A percentile compares a stretch with the other conserved stretches of the same genome.
These are phyloP conservation scores for Deakozyma indianensis DNA, from an alignment of 805 yeast genomes.

Conservation along the genomic window DNA sequence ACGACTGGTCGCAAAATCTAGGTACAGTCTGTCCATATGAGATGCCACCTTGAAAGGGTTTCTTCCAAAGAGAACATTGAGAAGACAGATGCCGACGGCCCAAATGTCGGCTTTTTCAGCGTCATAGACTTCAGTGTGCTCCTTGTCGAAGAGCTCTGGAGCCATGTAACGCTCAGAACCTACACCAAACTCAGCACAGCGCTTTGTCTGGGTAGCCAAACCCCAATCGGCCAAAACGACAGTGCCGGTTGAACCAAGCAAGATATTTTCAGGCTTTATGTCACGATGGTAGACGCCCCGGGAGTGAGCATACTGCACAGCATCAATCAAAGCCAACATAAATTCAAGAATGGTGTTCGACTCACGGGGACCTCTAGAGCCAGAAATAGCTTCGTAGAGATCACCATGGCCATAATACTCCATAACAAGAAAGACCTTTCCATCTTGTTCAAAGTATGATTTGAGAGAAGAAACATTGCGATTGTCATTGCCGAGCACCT, in stretches of 20 bases:
- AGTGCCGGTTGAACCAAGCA: constrained; percentile 45
- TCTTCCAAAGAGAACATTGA: constrained; percentile 77
- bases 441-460: constrained; percentile 48
- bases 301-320: constrained; percentile 68
- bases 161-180: constrained; percentile 93
- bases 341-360: constrained; percentile 39
- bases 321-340: constrained; percentile 68
- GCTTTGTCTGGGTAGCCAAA: constrained; percentile 49
- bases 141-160: constrained; percentile 68
- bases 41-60: constrained; percentile 78
- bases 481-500: constrained; percentile 61
- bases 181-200: constrained; percentile 63
- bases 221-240: constrained; percentile 79
- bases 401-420: constrained; percentile 82
- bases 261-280: constrained; percentile 86
- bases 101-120: constrained; percentile 78
- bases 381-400: constrained; percentile 74
- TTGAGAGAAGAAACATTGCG: constrained; percentile 67
- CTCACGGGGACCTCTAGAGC: constrained; percentile 33
- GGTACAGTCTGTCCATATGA: constrained; percentile 64
- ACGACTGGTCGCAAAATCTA: constrained; percentile 74
- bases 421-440: constrained; percentile 51
- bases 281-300: constrained; percentile 85
- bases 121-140: constrained; percentile 35
- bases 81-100: constrained; percentile 74